Evolutionary conservation across 257 asterid genomes (phyloP), one percentile per base, ranked within the genome.

Genomic region (Primulina huaijiensis): DNA sequence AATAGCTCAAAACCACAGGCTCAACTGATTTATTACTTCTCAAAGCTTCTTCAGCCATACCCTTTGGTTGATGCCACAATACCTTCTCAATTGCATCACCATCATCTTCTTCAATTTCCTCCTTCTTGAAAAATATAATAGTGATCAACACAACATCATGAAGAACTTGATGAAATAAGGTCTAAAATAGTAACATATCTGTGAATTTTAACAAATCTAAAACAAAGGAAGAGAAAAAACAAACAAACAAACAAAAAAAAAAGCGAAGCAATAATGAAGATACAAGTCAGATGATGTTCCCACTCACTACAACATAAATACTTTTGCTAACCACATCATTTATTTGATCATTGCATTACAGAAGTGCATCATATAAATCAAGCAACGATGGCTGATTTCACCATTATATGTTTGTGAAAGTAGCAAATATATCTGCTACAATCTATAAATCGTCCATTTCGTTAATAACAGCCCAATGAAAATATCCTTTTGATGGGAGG

Each of bases 21-120:
- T 86, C 92, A 19, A 88, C 68, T 61, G 97, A 84, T 82, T 77
- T 89, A 65, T 84, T 85, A 83, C 83, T 89, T 85, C 85, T 88
- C 65, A 73, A 69, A 77, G 99, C 97, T 84, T 88, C 98, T 78
- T 94, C 97, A 63, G 99, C 97, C 69, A 83, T 82, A 76, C 99
- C 99, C 89, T 78, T 91, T 30, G 93, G 95, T 79, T 94, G 99
- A 84, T 94, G 99, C 99, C 99, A 94, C 60, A 94, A 79, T 60
- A 94, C 99, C 82, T 85, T 91, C 85, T 94, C 99, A 73, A 94
- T 91, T 4, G 90, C 81, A 65, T 94, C 99, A 63, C 85, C 84
- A 66, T 89, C 99, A 83, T 91, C 98, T 82, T 91, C 99, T 81
- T 87, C 97, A 71, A 73, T 61, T 67, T 89, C 99, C 65, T 87